These are phyloP conservation scores for Mortierella sp. DNA, from an alignment of 371 early-diverging fungal genomes.

Conservation along the genomic window DNA sequence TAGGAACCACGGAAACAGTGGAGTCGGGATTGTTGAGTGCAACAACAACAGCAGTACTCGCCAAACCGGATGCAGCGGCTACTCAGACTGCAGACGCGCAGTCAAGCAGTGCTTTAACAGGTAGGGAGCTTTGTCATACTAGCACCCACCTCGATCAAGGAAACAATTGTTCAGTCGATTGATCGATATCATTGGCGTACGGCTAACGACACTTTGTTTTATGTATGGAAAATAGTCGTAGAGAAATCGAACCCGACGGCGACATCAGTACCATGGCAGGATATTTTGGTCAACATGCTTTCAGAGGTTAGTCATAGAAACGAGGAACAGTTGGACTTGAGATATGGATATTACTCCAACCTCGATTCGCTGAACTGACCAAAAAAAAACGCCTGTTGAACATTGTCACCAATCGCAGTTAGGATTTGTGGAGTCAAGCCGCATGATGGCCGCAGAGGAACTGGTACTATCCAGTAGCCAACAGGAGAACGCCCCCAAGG, in stretches of 20 bases:
- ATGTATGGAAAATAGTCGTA: background rate
- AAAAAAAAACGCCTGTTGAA: background rate
- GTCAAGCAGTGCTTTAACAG: background rate
- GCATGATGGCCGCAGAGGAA: conserved; percentile 53
- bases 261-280: conserved; percentile 36
- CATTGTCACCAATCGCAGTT: conserved; percentile 18
- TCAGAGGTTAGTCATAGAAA: conserved; percentile 25
- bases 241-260: conserved; percentile 9
- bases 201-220: background rate
- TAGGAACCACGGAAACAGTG: background rate
- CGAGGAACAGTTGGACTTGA: background rate
- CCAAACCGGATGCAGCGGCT: background rate
- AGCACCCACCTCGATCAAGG: background rate
- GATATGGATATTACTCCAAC: background rate
- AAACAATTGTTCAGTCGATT: background rate
- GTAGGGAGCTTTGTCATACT: background rate
- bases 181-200: background rate
- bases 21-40: conserved; percentile 2
- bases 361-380: background rate
- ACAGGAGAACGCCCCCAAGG: conserved; percentile 30
- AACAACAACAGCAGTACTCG: background rate
- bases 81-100: background rate
- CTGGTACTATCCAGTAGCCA: conserved; percentile 37
- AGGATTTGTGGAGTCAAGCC: conserved; percentile 46
- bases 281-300: conserved; percentile 38